Conservation (phyloP, 225 moss, liverwort and hornwort genomes). For the Anthoceros angustus region DNA sequence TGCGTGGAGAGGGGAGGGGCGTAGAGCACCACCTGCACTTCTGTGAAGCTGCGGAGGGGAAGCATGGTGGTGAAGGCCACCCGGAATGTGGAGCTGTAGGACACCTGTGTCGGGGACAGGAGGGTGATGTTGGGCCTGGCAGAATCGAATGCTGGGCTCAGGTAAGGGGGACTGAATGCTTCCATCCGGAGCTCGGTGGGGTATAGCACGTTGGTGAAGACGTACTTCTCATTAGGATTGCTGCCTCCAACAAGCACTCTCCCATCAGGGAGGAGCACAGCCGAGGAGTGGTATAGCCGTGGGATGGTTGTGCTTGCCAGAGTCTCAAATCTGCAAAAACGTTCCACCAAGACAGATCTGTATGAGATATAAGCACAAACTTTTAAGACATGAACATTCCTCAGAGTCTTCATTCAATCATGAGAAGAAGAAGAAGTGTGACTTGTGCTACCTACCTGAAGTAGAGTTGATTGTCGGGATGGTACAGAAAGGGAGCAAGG, state of each 20-base stretch:
- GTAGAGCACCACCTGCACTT: background rate
- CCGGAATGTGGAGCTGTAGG: slow-evolving; percentile 4
- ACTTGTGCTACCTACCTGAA: background rate
- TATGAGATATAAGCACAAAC: background rate
- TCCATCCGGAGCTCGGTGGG: slow-evolving; percentile 9
- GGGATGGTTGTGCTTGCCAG: slow-evolving; percentile 2
- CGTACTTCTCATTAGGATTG: slow-evolving; percentile 7
- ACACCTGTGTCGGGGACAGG: background rate
- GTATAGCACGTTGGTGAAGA: slow-evolving; percentile 3
- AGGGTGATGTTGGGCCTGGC: background rate
- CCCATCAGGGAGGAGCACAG: slow-evolving; percentile 9
- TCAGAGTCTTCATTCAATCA: background rate
- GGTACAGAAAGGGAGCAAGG: slow-evolving; percentile 1
- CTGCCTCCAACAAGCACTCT: slow-evolving; percentile 7
- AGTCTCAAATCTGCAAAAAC: slow-evolving; percentile 1
- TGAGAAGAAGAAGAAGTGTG: background rate
- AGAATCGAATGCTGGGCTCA: background rate
- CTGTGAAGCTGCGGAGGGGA: background rate
- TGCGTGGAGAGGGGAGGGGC: slow-evolving; percentile 5
- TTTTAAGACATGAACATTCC: background rate
- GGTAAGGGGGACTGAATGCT: slow-evolving; percentile 6
- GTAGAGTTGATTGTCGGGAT: background rate
- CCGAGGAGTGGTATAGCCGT: slow-evolving; percentile 9
- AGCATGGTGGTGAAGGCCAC: background rate
- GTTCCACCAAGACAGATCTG: background rate